These are phyloP conservation scores for Trichoderma sp. DNA, from an alignment of 2,329 filamentous ascomycete genomes.

Conservation along the genomic window DNA sequence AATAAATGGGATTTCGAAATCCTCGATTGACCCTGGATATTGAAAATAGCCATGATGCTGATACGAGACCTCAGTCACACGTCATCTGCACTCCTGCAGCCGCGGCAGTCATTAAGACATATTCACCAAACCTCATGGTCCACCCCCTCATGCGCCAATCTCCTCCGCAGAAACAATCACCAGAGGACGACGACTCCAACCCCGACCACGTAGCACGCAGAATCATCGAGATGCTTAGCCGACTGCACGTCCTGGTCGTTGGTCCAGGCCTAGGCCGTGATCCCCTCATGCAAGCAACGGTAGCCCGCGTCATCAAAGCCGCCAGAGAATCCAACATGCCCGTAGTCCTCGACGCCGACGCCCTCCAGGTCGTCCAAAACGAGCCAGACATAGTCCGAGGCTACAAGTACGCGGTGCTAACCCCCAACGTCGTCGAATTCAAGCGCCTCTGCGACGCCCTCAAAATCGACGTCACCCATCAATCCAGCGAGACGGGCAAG, in stretches of 20 bases:
- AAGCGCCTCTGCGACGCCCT: slow-evolving; percentile 73
- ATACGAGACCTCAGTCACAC: slow-evolving; percentile 61
- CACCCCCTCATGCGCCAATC: slow-evolving; percentile 90
- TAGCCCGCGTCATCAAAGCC: slow-evolving; percentile 71
- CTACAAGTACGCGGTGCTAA: slow-evolving; percentile 81
- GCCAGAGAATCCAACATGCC: slow-evolving; percentile 70
- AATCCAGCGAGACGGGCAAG: slow-evolving; percentile 39
- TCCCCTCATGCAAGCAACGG: slow-evolving; percentile 82
- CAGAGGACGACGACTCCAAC: slow-evolving; percentile 46
- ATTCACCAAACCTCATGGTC: slow-evolving; percentile 98
- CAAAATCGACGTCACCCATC: slow-evolving; percentile 52
- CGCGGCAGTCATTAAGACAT: slow-evolving; percentile 88
- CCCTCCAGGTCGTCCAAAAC: slow-evolving; percentile 71
- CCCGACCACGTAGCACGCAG: slow-evolving; percentile 59
- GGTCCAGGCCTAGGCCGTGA: slow-evolving; percentile 91
- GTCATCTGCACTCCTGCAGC: slow-evolving; percentile 93
- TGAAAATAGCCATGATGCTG: background rate
- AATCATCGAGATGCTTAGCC: slow-evolving; percentile 76
- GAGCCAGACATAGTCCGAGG: slow-evolving; percentile 74
- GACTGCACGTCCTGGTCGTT: slow-evolving; percentile 88
- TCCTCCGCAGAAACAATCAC: slow-evolving; percentile 39
- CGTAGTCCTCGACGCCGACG: slow-evolving; percentile 90
- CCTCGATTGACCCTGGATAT: background rate
- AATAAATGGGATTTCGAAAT: background rate
- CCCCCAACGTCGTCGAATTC: slow-evolving; percentile 95